Base-by-base conservation (phyloP, 192 early-diverging fungal species). In the Backusella tarrabulga region DNA sequence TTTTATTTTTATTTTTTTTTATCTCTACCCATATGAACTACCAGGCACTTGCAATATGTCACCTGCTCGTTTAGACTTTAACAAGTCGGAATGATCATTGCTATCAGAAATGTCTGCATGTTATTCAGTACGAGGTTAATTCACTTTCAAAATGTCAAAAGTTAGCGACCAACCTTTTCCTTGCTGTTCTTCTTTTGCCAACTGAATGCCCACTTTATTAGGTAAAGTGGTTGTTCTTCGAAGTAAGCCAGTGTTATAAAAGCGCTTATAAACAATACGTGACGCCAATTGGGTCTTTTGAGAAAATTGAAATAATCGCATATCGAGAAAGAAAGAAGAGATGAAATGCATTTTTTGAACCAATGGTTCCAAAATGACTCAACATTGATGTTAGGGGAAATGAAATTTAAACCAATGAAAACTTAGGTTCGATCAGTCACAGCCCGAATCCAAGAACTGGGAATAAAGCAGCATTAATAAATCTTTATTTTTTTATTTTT, bases 21-120 rank as follows among this genome's bases (percentile, higher is more conserved):
- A 40, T 40, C 9, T 35, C 77, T 81, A 88, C 87, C 87, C 87
- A 79, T 85, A 85, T 17, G 85, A 83, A 17, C 84, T 86, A 29
- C 87, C 87, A 68, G 84, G 84, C 1, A 84, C 78, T 38, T 88
- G 87, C 36, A 83, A 60, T 68, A 88, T 88, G 67, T 83, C 82
- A 75, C 79, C 73, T 66, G 76, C 34, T 71, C 83, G 38, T 56
- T 66, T 34, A 12, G 79, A 40, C 42, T 73, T 36, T 40, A 78
- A 34, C 73, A 84, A 44, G 77, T 76, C 75, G 72, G 75, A 67
- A 73, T 83, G 4, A 15, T n/a, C 69, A n/a, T 70, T 26, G 4
- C n/a, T 23, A 0, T 36, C 60, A 21, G 35, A 21, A 26, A 26
- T 15, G 40, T 40, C 14, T 32, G 32, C 32, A 32, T 32, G 32